Evolutionary conservation across 140 eudicot genomes (phyloP), one percentile per base, ranked within the genome.

Genomic region (Flaveria floridana): DNA sequence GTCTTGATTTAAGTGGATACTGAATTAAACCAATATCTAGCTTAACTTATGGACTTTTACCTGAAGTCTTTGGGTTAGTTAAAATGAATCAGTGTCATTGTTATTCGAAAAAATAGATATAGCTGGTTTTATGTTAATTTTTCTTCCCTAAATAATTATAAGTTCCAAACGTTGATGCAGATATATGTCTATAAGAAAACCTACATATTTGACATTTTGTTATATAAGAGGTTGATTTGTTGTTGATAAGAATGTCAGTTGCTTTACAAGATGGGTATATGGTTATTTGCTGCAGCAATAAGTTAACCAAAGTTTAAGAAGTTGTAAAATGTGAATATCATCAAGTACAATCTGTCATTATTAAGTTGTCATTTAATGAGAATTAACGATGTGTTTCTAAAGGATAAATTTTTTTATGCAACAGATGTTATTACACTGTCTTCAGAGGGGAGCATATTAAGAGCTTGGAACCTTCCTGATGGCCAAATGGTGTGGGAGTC

Each of bases 381-480:
- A 7, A 44, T 10, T 44, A 0, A 39, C 41, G 16, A 66, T 66
- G 30, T 66, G n/a, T 66, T 65, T 65, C 75, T 69, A 21, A 82
- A 70, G 47, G 7, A 20, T 70, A 10, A 25, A 4, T 46, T 73
- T 28, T 34, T 30, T 78, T 37, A 15, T 71, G 13, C 75, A 0
- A 77, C 95, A 95, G 99, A 91, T 84, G 96, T 91, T 53, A 76
- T 95, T 74, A 95, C 92, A 4, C 84, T 91, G 53, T 91, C 99
- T 76, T 91, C 99, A 25, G 89, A 87, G 61, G 97, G 99, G 76
- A 89, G 85, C 78, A 72, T 91, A 42, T 74, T 95, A 75, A 85
- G 97, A 89, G 99, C 99, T 25, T 95, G 99, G 99, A 95, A 95
- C 83, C 99, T 95, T 89, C 97, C 99, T 68, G 99, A 95, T 70